Percentiles rank a stretch among this genome's conserved stretches.
Evolutionary conservation across 23 red algal species (phyloP).

Genomic region (Gracilaria domingensis): DNA sequence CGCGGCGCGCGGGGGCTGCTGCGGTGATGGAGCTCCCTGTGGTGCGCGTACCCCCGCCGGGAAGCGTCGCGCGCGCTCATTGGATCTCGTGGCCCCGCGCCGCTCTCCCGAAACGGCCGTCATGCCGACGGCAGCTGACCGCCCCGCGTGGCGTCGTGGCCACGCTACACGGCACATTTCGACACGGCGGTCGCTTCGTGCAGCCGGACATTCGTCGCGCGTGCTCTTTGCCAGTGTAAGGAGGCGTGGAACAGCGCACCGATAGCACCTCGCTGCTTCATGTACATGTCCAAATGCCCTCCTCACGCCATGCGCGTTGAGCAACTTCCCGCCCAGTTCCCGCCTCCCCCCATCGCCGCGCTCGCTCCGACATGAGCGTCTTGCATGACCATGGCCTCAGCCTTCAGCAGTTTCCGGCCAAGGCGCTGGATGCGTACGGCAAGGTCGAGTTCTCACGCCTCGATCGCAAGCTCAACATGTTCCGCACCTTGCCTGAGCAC

Average conservation of each 20-base stretch:
- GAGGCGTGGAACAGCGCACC: too few relatives aligned
- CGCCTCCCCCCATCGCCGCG: background rate
- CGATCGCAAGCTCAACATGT: slow-evolving; percentile 72
- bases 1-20: background rate
- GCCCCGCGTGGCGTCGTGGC: too few relatives aligned
- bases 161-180: too few relatives aligned
- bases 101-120: background rate
- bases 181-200: too few relatives aligned
- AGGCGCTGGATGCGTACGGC: slow-evolving; percentile 57
- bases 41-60: background rate
- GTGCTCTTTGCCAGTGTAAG: background rate
- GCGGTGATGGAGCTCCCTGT: background rate
- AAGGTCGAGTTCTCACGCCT: slow-evolving; percentile 62
- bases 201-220: too few relatives aligned
- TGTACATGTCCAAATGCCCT: too few relatives aligned
- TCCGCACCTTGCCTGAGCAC: slow-evolving; percentile 35
- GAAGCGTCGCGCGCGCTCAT: background rate
- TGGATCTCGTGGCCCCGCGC: background rate
- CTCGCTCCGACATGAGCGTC: background rate
- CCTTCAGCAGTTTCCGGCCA: slow-evolving; percentile 63
- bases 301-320: too few relatives aligned
- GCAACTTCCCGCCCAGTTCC: too few relatives aligned
- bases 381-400: slow-evolving; percentile 37
- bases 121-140: background rate
- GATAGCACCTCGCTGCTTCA: too few relatives aligned